Evolutionary conservation across 1,139 yeast species (phyloP), one percentile per base, ranked within the genome.

Genomic region (Pichia sp.): DNA sequence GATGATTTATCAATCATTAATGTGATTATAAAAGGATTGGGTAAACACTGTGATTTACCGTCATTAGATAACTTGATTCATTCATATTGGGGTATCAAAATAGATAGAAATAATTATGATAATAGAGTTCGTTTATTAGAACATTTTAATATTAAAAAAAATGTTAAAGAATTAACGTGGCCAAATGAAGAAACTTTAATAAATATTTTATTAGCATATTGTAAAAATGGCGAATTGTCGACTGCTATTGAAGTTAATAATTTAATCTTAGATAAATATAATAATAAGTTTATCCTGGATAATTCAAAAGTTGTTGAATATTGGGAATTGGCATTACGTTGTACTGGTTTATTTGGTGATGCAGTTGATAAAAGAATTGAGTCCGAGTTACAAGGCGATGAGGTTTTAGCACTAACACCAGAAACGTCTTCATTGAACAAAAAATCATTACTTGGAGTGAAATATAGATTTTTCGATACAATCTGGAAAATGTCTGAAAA

Each of bases 31-130:
- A 45, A 34, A 39, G 49, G 49, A 7, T 42, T 47, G 16, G 54
- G 54, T 15, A 43, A 45, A 16, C 47, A 44, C 24, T 49, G 42
- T 56, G 56, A 63, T 34, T 30, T 58, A 1, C 51, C 52, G 11
- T 42, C 55, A n/a, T 46, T 64, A 15, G 56, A 59, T 37, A 35
- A 50, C 11, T 54, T 53, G 24, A 50, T 64, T n/a, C 46, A 51
- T 23, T 43, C 47, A 3, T 50, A 58, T 6, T 64, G 65, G 65
- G 62, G 61, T 12, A 40, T 62, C 13, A 50, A 54, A 18, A 42
- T 51, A 4, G 46, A 47, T 23, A 45, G 44, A 26, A 37, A 26
- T 15, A 20, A 32, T 18, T 32, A 18, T 7, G 40, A 30, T 13
- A 46, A 39, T 4, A 43, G 43, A 15, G 35, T 48, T 13, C 29